Conservation (phyloP, 306 rosid genomes). For the Mimosa bimucronata region DNA sequence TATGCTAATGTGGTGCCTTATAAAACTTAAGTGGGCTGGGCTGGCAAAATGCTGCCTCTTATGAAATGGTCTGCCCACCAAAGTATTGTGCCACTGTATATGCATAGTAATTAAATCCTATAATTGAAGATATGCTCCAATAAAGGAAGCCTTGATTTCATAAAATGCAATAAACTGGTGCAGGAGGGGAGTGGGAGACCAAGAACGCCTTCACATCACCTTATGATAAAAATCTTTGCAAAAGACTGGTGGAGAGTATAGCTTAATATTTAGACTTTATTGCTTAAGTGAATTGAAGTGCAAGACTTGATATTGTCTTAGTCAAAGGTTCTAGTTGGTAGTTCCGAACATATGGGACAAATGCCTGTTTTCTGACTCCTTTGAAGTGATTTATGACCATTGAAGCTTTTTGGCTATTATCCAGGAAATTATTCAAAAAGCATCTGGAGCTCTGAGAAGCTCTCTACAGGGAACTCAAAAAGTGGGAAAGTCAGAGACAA, state of each 20-base stretch:
- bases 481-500: slow-evolving; percentile 49
- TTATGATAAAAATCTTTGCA: background rate
- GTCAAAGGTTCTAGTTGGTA: background rate
- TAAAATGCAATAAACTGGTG: background rate
- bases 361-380: background rate
- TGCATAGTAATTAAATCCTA: background rate
- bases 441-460: slow-evolving; percentile 61
- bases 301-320: background rate
- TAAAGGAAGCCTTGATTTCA: background rate
- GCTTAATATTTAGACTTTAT: background rate
- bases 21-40: slow-evolving; percentile 21
- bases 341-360: background rate
- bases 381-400: slow-evolving; percentile 29
- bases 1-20: slow-evolving; percentile 11
- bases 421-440: slow-evolving; percentile 63
- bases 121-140: background rate
- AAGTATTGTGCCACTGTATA: background rate
- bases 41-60: background rate
- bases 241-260: background rate
- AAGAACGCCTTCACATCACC: background rate
- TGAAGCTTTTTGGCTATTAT: slow-evolving; percentile 4
- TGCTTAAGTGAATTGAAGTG: background rate
- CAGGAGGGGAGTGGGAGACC: background rate
- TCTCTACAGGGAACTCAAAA: slow-evolving; percentile 51
- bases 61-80: background rate